Evolutionary conservation across 1,284 basidiomycete genomes (phyloP), one percentile per base, ranked within the genome.

Genomic region (Leccinum pseudoinsigne): DNA sequence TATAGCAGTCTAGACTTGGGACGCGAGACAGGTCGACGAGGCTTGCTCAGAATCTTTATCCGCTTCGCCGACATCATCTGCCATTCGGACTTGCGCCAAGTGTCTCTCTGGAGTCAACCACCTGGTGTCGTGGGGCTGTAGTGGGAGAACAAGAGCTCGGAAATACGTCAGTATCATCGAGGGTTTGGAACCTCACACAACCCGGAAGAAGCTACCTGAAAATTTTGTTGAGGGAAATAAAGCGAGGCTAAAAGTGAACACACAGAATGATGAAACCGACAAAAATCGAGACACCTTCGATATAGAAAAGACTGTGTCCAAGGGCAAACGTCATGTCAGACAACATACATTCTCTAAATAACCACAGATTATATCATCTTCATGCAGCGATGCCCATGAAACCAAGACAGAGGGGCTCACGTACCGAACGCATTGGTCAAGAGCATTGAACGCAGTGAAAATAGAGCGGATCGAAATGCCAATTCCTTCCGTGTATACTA

Each of bases 41-140:
- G 84, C 83, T 61, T 82, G 75, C 1, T 74, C 72, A 53, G 81
- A 81, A 67, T 88, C 87, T 64, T 82, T 77, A 66, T 89, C 87
- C 0, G 85, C 85, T 74, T 89, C 87, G 5, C 88, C 88, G n/a
- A 84, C 86, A 70, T 92, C 89, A 71, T 91, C 89, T 1, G 86
- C 82, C 28, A 93, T 80, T 5, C 90, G 84, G 1, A 85, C 84
- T 70, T 88, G 86, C 1, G 90, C 90, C 10, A 93, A 81, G 12
- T 82, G 81, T 18, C 82, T 80, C 68, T 93, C 87, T 8, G 79
- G 74, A 16, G 80, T 76, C 67, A 93, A 78, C 80, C 89, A 90
- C 38, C 81, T 79, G 4, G 90, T 90, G 68, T 91, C 91, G 58
- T 83, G 72, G 3, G 86, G 85, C 85, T 87, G 28, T 18, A 18